These are phyloP conservation scores for Coemansia asiatica DNA, from an alignment of 192 early-diverging fungal genomes.

Conservation along the genomic window DNA sequence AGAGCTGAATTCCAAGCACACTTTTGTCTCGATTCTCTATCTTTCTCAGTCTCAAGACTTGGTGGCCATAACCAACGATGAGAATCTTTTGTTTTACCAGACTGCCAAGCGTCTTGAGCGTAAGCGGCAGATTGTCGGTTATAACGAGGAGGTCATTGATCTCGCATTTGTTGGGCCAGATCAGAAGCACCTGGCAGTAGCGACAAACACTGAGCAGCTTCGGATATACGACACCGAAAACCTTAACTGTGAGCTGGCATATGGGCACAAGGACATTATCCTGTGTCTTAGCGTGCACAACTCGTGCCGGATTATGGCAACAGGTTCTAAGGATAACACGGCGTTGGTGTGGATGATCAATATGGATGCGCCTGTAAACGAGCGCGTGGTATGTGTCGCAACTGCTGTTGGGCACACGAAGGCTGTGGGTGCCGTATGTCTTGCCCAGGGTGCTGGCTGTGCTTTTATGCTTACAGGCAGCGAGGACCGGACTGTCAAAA, in stretches of 20 bases:
- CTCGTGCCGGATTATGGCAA: slow-evolving; percentile 70
- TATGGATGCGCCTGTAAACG: slow-evolving; percentile 57
- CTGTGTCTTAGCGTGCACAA: slow-evolving; percentile 71
- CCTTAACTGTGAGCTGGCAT: slow-evolving; percentile 80
- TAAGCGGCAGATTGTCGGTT: slow-evolving; percentile 85
- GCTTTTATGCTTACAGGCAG: slow-evolving; percentile 80
- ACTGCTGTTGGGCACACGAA: slow-evolving; percentile 88
- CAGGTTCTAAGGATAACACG: slow-evolving; percentile 91
- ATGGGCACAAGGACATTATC: slow-evolving; percentile 88
- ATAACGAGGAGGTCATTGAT: slow-evolving; percentile 96
- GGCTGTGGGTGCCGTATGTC: slow-evolving; percentile 83
- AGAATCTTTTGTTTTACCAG: slow-evolving; percentile 83
- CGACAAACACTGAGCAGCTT: slow-evolving; percentile 91
- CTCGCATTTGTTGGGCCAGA: slow-evolving; percentile 72
- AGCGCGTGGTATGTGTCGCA: slow-evolving; percentile 66
- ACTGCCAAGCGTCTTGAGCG: slow-evolving; percentile 58
- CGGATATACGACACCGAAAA: slow-evolving; percentile 80
- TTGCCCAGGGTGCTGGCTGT: slow-evolving; percentile 63
- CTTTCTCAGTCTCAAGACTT: slow-evolving; percentile 59
- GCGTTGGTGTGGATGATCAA: slow-evolving; percentile 79
- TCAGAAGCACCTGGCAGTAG: slow-evolving; percentile 79
- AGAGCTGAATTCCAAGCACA: slow-evolving; percentile 74
- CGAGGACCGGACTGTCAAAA: slow-evolving; percentile 94
- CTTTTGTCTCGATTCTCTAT: slow-evolving; percentile 73
- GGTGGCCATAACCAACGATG: slow-evolving; percentile 81